Evolutionary conservation across 352 stramenopile species (phyloP), one percentile per base, ranked within the genome.

Genomic region (Pythium diclinum): DNA sequence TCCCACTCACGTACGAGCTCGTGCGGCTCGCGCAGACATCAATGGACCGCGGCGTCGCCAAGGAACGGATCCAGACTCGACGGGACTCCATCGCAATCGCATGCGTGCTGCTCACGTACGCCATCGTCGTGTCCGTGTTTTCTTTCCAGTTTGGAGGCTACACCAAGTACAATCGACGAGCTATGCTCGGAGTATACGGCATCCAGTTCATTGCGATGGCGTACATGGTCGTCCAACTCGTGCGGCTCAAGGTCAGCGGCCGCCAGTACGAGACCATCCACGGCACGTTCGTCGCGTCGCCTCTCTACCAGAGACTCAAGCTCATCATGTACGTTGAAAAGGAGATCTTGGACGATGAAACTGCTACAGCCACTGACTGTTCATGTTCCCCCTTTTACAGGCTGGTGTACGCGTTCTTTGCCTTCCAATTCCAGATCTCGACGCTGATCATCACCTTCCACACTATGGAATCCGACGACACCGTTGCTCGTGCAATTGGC

Each of bases 241-340:
- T 78, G 3, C 55, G 67, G 16, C 72, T 89, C 10, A 87, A 87
- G 49, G 55, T 76, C 17, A 71, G 65, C 13, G 80, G 79, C 32
- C 73, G 81, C 42, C 77, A 89, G 59, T 84, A 81, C 46, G 83
- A 91, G 57, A 85, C 77, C 36, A 75, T 88, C 3, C 74, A 88
- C 56, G 81, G 81, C 19, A 65, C 76, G 44, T 87, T 91, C 38
- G 71, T 87, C 52, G 73, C 71, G 2, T 91, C 82, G 1, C 82
- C 82, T 8, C 69, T 91, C 17, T 91, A 91, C 52, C 69, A 82
- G 59, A 72, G 81, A 48, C 77, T 91, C 60, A 85, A 88, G 65
- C 70, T 68, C 14, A 88, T 91, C 67, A 78, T 91, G 77, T 79
- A 77, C 59, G 57, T n/a, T n/a, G n/a, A n/a, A n/a, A n/a, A n/a